Base-by-base conservation (phyloP, 768 basidiomycete genomes). In the Cubamyces lactineus region DNA sequence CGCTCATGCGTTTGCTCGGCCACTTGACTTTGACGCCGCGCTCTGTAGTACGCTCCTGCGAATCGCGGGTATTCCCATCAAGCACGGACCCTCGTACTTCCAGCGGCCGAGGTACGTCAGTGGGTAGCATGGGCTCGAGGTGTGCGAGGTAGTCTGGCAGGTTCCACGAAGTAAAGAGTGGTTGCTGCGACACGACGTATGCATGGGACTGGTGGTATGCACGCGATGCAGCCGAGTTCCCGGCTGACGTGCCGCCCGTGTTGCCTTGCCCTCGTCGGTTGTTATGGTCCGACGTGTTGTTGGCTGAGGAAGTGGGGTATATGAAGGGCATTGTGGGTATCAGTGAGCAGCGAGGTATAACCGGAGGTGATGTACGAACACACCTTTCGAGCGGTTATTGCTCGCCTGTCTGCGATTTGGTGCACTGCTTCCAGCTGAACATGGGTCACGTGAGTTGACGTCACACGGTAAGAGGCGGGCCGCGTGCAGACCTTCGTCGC, bases 141-240 rank as follows among this genome's bases (percentile, higher is more conserved):
- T 96, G 92, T 0, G 89, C 84, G 47, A 98, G 83, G 75, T 97
- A 96, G 77, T 98, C 96, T 7, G 96, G 96, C 51, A 98, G 79
- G 59, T 87, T 85, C 95, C 96, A 98, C 53, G 90, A 88, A 39
- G 90, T 92, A 76, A 86, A 85, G 9, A 91, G 77, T 34, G 88
- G 85, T 71, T 91, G 89, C 69, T 91, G 90, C 13, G 88, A 87
- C 53, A 90, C 85, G 48, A 83, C 88, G 72, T 89, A 91, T 23
- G 86, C 88, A 80, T 91, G 90, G 63, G 88, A 86, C 76, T 87
- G 88, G 69, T 85, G 87, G 73, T 90, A 91, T 61, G 88, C 85
- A 61, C 87, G 83, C 56, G 87, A 81, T 61, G 69, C 64, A 9
- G 67, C 66, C 15, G 64, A 51, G 40, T 47, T 59, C 2, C 54